phyloP scores from a whole-genome alignment of 352 stramenopile genomes.

The Pythium sp. region DNA sequence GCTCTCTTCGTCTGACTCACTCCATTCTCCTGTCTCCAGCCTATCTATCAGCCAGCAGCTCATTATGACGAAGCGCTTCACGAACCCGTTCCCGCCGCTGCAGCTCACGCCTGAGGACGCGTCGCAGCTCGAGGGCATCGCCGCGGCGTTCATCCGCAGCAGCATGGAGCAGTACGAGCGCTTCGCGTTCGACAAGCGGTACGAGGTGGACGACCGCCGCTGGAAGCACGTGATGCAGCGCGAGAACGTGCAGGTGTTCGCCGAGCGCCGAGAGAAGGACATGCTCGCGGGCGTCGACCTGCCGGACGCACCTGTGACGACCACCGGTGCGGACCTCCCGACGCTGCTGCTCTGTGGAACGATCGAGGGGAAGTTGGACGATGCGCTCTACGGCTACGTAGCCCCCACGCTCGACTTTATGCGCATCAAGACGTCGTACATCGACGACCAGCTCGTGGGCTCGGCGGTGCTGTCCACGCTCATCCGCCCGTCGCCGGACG shows the following conservation, averaged over 20 bases:
- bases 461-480: conserved; percentile 51
- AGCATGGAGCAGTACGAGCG: conserved; percentile 15
- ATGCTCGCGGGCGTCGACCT: background rate
- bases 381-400: conserved; percentile 59
- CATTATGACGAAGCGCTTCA: conserved; percentile 3
- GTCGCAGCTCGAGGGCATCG: conserved; percentile 10
- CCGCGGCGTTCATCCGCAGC: conserved; percentile 7
- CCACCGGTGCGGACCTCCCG: conserved; percentile 25
- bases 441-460: conserved; percentile 40
- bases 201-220: conserved; percentile 9
- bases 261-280: conserved; percentile 5
- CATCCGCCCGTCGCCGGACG: conserved; percentile 27
- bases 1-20: background rate
- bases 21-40: background rate
- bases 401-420: conserved; percentile 35
- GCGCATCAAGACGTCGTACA: conserved; percentile 48
- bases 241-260: conserved; percentile 7
- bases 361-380: conserved; percentile 47
- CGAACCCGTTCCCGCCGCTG: conserved; percentile 16
- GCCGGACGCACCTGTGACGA: background rate
- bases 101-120: conserved; percentile 12
- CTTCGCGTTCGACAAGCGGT: conserved; percentile 6
- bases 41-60: too few relatives aligned
- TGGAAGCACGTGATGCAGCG: conserved; percentile 13
- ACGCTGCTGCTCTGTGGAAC: conserved; percentile 50